A percentile compares a stretch with the other conserved stretches of the same genome.
phyloP scores from a whole-genome alignment of 306 rosid species.

The Casuarina cunninghamiana region DNA sequence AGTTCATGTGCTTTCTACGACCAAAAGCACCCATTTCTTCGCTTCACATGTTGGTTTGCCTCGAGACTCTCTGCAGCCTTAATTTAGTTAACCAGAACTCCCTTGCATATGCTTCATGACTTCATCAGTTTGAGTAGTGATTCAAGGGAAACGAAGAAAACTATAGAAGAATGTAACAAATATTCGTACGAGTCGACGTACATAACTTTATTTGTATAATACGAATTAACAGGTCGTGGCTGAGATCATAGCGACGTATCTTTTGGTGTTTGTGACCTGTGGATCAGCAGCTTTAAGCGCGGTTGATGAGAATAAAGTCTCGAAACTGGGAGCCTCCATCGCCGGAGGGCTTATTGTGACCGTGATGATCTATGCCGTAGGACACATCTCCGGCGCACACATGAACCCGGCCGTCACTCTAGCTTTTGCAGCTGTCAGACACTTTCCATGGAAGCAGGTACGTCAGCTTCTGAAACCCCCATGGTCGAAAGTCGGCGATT shows the following conservation, averaged over 20 bases:
- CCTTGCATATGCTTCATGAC: too few species aligned
- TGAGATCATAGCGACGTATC: slow-evolving; percentile 63
- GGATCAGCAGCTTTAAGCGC: slow-evolving; percentile 59
- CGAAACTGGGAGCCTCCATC: slow-evolving; percentile 70
- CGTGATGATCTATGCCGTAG: slow-evolving; percentile 75
- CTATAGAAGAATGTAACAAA: background rate
- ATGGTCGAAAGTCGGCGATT: background rate
- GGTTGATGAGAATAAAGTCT: slow-evolving; percentile 47
- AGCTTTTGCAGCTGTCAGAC: slow-evolving; percentile 58
- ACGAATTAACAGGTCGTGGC: slow-evolving; percentile 54
- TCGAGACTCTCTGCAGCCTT: too few species aligned
- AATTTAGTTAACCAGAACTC: too few species aligned
- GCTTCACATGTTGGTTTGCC: too few species aligned
- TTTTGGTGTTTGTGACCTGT: slow-evolving; percentile 78
- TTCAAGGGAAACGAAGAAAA: background rate
- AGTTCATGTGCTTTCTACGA: too few species aligned
- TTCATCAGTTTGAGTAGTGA: background rate
- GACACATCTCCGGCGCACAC: slow-evolving; percentile 91
- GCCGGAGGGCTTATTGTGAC: slow-evolving; percentile 73
- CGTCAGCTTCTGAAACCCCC: background rate
- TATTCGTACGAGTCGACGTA: too few species aligned
- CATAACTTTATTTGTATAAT: background rate
- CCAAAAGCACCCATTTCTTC: too few species aligned
- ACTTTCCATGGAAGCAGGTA: slow-evolving; percentile 86
- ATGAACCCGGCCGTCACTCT: slow-evolving; percentile 88